Evolutionary conservation across 768 basidiomycete species (phyloP).

Genomic region (Collybiopsis confluens): DNA sequence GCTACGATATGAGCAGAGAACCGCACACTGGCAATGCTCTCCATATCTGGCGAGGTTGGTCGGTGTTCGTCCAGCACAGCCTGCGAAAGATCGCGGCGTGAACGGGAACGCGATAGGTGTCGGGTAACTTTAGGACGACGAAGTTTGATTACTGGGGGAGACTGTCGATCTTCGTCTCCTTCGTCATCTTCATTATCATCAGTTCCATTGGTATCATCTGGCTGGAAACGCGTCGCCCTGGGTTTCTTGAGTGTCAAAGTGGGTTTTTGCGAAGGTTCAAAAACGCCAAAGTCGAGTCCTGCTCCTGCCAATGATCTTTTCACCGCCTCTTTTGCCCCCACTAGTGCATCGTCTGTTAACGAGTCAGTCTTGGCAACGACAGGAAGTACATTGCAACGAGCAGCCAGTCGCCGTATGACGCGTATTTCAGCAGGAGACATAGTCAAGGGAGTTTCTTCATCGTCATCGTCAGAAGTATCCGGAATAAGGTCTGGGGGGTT

Average conservation of each 20-base stretch:
- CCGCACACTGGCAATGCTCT: constrained; percentile 71
- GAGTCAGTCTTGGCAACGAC: constrained; percentile 80
- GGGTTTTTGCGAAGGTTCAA: constrained; percentile 36
- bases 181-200: constrained; percentile 34
- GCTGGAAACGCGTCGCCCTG: constrained; percentile 30
- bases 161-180: constrained; percentile 47
- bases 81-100: constrained; percentile 63
- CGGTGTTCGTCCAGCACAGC: constrained; percentile 55
- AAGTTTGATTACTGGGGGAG: constrained; percentile 77
- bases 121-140: constrained; percentile 44
- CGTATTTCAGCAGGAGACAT: constrained; percentile 78
- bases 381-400: constrained; percentile 76
- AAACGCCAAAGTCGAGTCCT: constrained; percentile 74
- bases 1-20: constrained; percentile 71
- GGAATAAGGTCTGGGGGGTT: constrained; percentile 51
- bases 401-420: constrained; percentile 71
- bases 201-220: constrained; percentile 15
- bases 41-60: constrained; percentile 55
- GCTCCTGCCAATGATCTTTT: constrained; percentile 61
- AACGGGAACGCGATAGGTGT: constrained; percentile 62
- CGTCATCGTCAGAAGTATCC: constrained; percentile 49
- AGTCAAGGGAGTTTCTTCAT: constrained; percentile 45
- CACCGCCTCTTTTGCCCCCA: constrained; percentile 69
- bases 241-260: constrained; percentile 18
- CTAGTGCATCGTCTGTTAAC: constrained; percentile 73